Base-by-base conservation (phyloP, 306 rosid species). In the Ceratonia siliqua region DNA sequence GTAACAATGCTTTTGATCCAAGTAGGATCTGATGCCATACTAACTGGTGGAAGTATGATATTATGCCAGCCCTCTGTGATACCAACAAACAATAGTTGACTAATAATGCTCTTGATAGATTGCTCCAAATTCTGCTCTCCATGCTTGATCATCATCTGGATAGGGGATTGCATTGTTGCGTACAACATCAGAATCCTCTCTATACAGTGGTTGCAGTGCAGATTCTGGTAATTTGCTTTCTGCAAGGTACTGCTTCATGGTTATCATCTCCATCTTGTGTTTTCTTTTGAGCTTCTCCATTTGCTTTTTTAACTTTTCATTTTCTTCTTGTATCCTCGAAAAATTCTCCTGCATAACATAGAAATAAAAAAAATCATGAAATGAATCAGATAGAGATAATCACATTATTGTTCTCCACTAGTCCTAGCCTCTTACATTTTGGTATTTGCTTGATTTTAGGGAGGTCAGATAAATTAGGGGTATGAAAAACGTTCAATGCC, bases 51-150 rank as follows among this genome's bases (percentile, higher is more conserved):
- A 10, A 30, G 15, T 80, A 28, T 39, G 67, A 42, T 63, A 27
- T 49, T n/a, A 49, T 62, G 20, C 35, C 59, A 35, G 30, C 45
- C 35, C 25, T 43, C 22, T 25, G n/a, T n/a, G n/a, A n/a, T n/a
- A n/a, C n/a, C n/a, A n/a, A 39, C 46, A 2, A 43, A 49, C 41
- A 69, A 52, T 7, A 62, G 13, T 35, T 55, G 65, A 62, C 76
- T 83, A 93, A 77, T 87, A 85, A 72, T 90, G 96, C 7, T 92
- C 89, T 78, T 88, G 97, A 77, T 89, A 95, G 72, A 85, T 88
- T 14, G 97, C 98, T 70, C 98, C 96, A 74, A 95, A 95, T 79
- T 95, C 99, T 28, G 93, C 88, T 78, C 92, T 90, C 99, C 99
- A 90, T 43, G 98, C 92, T 79, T 92, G 98, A 81, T 94, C 99